Conservation (phyloP, 1,284 basidiomycete species). For the Exobasidium cylindrosporum region DNA sequence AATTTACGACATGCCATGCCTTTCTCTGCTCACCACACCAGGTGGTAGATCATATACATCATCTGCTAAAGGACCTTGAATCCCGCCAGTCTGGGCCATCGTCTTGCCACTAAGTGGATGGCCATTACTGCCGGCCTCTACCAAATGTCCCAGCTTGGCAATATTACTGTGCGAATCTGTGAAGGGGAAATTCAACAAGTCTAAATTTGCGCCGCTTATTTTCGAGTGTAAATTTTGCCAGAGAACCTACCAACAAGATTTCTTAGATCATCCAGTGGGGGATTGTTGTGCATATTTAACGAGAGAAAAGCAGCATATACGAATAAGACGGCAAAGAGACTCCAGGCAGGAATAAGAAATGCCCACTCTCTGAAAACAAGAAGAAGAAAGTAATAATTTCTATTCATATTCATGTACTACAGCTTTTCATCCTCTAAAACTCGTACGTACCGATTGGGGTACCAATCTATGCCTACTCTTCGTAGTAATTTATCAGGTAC, state of each 20-base stretch:
- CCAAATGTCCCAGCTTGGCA: not conserved
- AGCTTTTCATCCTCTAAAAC: not conserved
- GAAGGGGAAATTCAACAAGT: too few species aligned
- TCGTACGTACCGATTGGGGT: conserved; percentile 30
- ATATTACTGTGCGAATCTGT: conserved; percentile 9
- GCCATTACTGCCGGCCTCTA: not conserved
- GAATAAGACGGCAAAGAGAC: conserved; percentile 32
- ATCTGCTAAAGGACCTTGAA: conserved; percentile 12
- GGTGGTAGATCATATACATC: conserved; percentile 37
- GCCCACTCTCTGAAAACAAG: conserved; percentile 33
- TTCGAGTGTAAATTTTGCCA: too few species aligned
- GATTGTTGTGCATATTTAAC: conserved; percentile 26
- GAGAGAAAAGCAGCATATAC: conserved; percentile 35
- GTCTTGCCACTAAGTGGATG: conserved; percentile 9
- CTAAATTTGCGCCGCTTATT: too few species aligned
- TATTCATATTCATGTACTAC: not conserved
- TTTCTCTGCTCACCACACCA: conserved; percentile 21
- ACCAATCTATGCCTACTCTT: conserved; percentile 36
- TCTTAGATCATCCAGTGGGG: conserved; percentile 25
- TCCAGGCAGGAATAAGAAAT: conserved; percentile 38
- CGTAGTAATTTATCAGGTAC: conserved; percentile 28
- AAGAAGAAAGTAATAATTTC: conserved; percentile 6
- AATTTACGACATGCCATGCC: conserved; percentile 2
- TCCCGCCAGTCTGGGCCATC: conserved; percentile 13
- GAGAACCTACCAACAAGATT: conserved; percentile 28